These are phyloP conservation scores for Botrytis hyacinthi DNA, from an alignment of 2,329 filamentous ascomycete species.

Conservation along the genomic window DNA sequence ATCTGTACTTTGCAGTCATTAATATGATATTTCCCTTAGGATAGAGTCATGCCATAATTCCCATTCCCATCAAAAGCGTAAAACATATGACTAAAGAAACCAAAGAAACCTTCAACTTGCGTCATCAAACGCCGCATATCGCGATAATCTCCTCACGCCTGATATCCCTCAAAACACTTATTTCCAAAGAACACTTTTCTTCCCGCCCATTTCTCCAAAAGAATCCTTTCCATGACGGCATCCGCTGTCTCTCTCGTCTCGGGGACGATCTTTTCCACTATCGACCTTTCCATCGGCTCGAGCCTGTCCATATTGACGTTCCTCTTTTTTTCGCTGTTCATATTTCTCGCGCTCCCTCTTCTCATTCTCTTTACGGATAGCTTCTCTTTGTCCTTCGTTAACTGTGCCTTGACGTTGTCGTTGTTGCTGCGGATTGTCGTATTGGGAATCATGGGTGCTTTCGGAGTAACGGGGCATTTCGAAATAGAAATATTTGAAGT, in stretches of 20 bases:
- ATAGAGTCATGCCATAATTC: not conserved
- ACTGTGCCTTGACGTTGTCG: not conserved
- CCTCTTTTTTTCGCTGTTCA: not conserved
- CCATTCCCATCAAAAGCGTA: not conserved
- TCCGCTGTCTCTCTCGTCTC: not conserved
- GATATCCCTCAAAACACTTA: not conserved
- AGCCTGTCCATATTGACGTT: not conserved
- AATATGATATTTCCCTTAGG: not conserved
- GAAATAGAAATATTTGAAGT: not conserved
- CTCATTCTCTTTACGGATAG: not conserved
- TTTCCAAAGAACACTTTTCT: not conserved
- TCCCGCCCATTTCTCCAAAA: not conserved
- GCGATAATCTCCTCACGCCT: not conserved
- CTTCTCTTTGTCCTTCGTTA: not conserved
- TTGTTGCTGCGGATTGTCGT: not conserved
- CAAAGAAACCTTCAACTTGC: not conserved
- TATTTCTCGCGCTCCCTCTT: not conserved
- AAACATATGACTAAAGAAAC: not conserved
- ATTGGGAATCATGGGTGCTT: not conserved
- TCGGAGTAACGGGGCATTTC: not conserved
- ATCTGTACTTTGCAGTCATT: not conserved
- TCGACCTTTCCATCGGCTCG: not conserved
- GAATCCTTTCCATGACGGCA: not conserved
- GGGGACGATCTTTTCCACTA: not conserved
- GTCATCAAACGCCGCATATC: not conserved